phyloP scores from a whole-genome alignment of 768 basidiomycete genomes.

The Panaeolus papilionaceus region DNA sequence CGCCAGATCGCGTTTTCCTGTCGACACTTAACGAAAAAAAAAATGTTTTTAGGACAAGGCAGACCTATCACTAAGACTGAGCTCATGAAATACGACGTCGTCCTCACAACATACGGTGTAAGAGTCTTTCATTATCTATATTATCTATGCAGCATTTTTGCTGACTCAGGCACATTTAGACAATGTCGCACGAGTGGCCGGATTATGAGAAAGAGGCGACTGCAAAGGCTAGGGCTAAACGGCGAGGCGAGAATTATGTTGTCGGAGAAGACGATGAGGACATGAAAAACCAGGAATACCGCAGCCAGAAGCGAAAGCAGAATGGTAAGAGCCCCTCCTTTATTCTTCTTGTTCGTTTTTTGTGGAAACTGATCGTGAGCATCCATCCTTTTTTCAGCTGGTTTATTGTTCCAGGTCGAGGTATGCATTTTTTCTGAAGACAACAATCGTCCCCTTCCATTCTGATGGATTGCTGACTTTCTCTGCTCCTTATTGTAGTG shows the following conservation, averaged over 20 bases:
- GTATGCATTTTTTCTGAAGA: slow-evolving; percentile 33
- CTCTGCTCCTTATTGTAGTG: slow-evolving; percentile 38
- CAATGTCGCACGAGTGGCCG: slow-evolving; percentile 64
- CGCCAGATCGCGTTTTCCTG: not conserved
- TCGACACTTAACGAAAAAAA: not conserved
- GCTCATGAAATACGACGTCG: slow-evolving; percentile 64
- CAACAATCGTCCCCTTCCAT: not conserved
- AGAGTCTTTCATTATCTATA: slow-evolving; percentile 14
- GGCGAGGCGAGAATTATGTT: slow-evolving; percentile 39
- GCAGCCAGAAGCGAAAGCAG: slow-evolving; percentile 39
- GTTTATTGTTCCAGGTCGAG: slow-evolving; percentile 57
- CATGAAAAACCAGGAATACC: slow-evolving; percentile 27
- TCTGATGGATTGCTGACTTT: not conserved
- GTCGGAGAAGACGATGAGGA: slow-evolving; percentile 43
- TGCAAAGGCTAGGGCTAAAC: slow-evolving; percentile 50
- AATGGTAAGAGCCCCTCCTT: slow-evolving; percentile 28
- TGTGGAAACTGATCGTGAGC: not conserved
- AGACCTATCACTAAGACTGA: slow-evolving; percentile 53
- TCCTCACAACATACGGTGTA: slow-evolving; percentile 62
- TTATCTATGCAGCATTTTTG: not conserved
- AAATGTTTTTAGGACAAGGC: slow-evolving; percentile 42
- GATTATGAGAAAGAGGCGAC: slow-evolving; percentile 55
- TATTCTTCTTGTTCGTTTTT: not conserved
- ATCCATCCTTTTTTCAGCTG: slow-evolving; percentile 35
- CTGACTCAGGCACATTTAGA: slow-evolving; percentile 38